Percentiles rank a stretch among this genome's conserved stretches.
Evolutionary conservation across 2,329 filamentous ascomycete species (phyloP).

Genomic region (Rhynchosporium graminicola): DNA sequence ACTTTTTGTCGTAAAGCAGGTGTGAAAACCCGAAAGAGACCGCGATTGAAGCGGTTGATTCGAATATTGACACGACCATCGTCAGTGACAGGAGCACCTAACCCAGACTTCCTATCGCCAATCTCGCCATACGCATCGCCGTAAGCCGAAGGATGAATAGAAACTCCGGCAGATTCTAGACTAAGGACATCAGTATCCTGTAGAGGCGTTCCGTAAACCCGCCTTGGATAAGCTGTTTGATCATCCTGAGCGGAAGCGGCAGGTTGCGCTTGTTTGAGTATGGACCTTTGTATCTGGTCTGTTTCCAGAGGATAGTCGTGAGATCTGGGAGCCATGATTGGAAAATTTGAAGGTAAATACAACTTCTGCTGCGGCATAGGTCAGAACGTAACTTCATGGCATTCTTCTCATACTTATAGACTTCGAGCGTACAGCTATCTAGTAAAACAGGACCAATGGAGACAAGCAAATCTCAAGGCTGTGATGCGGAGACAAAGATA

Average conservation of each 20-base stretch:
- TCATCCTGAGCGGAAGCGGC: not conserved
- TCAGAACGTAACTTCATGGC: not conserved
- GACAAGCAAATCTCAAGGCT: too few species aligned
- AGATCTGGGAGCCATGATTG: not conserved
- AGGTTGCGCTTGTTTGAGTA: not conserved
- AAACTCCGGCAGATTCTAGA: not conserved
- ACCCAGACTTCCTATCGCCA: conserved; percentile 61
- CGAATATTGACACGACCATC: conserved; percentile 80
- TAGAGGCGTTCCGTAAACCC: not conserved
- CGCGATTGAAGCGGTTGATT: conserved; percentile 69
- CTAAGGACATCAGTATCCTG: not conserved
- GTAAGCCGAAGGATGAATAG: conserved; percentile 53
- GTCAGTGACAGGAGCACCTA: conserved; percentile 63
- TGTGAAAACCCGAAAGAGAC: conserved; percentile 66
- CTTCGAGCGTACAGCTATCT: not conserved
- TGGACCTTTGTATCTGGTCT: not conserved
- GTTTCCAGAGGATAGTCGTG: not conserved
- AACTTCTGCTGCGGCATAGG: not conserved
- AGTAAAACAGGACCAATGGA: too few species aligned
- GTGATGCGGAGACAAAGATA: too few species aligned
- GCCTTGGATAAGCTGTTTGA: not conserved
- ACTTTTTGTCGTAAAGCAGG: conserved; percentile 60
- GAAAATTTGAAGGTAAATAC: not conserved
- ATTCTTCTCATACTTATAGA: not conserved
- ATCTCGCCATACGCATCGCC: conserved; percentile 58